phyloP scores from a whole-genome alignment of 2,329 filamentous ascomycete genomes.

The Scedosporium apiospermum region DNA sequence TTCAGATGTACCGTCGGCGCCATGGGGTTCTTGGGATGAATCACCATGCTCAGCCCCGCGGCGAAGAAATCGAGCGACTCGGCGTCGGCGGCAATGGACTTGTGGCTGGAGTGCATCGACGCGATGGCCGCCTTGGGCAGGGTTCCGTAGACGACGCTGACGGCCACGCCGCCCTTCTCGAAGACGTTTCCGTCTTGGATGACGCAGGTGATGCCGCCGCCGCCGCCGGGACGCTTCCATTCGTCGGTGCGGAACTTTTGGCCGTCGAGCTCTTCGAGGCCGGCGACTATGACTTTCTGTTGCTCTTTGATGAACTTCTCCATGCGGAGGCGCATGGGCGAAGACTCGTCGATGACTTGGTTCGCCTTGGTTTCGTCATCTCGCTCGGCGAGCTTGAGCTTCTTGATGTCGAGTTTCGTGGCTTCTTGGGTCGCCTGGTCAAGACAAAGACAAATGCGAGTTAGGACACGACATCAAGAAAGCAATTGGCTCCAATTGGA shows the following conservation, averaged over 20 bases:
- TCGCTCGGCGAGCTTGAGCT: constrained; percentile 76
- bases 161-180: constrained; percentile 94
- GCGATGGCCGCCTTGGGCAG: constrained; percentile 79
- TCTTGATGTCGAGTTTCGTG: constrained; percentile 48
- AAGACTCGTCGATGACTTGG: constrained; percentile 54
- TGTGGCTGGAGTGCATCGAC: constrained; percentile 93
- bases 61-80: constrained; percentile 92
- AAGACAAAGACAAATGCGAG: too few species aligned
- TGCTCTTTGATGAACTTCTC: constrained; percentile 92
- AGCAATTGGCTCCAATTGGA: neutral
- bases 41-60: constrained; percentile 81
- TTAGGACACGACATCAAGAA: too few species aligned
- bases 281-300: constrained; percentile 77
- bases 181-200: constrained; percentile 95
- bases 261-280: constrained; percentile 76
- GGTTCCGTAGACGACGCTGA: constrained; percentile 87
- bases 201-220: constrained; percentile 89
- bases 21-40: constrained; percentile 93
- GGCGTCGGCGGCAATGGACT: constrained; percentile 63
- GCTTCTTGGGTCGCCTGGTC: constrained; percentile 30
- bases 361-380: constrained; percentile 76
- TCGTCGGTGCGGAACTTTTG: constrained; percentile 73
- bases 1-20: constrained; percentile 96
- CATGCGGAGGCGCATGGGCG: constrained; percentile 96
- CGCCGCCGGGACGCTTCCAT: constrained; percentile 83